phyloP scores from a whole-genome alignment of 208 protist genomes.

The Acanthamoeba royreba region DNA sequence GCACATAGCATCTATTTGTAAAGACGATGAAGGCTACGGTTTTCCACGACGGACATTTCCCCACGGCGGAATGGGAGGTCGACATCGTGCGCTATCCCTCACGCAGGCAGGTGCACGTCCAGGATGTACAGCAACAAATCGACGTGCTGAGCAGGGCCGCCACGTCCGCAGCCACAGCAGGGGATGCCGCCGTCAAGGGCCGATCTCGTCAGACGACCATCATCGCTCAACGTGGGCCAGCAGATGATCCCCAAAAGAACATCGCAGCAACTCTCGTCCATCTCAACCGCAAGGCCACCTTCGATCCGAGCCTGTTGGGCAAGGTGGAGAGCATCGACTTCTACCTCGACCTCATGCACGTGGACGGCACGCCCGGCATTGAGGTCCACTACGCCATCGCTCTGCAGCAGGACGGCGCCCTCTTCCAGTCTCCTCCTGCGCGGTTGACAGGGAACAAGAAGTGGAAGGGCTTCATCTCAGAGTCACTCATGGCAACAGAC shows the following conservation, averaged over 20 bases:
- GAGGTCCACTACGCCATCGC: conserved; percentile 22
- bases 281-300: neutral
- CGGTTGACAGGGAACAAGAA: neutral
- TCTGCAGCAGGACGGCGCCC: neutral
- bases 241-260: neutral
- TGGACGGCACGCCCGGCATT: neutral
- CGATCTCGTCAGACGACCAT: neutral
- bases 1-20: too few species aligned
- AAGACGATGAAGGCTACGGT: neutral
- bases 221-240: neutral
- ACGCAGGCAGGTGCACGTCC: neutral
- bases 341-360: neutral
- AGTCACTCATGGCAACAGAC: neutral
- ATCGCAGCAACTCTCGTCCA: neutral
- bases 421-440: conserved; percentile 1
- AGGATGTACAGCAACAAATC: neutral
- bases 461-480: conserved; percentile 7
- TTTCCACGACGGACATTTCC: neutral
- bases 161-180: neutral
- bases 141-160: neutral
- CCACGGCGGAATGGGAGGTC: neutral
- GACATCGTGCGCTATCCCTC: neutral
- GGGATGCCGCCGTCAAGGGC: neutral
- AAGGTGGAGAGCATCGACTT: conserved; percentile 4
- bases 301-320: neutral